phyloP scores from a whole-genome alignment of 371 early-diverging fungal species.

The Vairimorpha necatrix region DNA sequence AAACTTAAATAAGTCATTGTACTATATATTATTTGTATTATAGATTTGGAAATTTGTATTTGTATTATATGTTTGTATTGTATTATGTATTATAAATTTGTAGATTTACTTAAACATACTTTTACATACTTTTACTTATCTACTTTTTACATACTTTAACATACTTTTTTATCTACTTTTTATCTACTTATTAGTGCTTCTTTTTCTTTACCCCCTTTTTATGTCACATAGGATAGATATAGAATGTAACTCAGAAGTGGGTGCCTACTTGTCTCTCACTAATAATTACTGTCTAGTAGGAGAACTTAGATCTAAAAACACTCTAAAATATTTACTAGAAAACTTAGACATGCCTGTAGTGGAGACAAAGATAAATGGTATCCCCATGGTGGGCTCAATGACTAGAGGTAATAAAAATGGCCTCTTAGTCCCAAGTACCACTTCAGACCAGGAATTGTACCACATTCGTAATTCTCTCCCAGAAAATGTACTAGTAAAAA shows the following conservation, averaged over 20 bases:
- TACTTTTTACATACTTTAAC: too few relatives aligned
- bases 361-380: conserved; percentile 94
- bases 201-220: too few relatives aligned
- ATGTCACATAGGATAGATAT: conserved; percentile 68
- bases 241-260: conserved; percentile 96
- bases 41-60: too few relatives aligned
- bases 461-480: conserved; percentile 94
- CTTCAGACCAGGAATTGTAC: conserved; percentile 97
- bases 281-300: conserved; percentile 95
- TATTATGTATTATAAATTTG: too few relatives aligned
- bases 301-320: conserved; percentile 78
- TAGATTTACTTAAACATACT: too few relatives aligned
- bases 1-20: too few relatives aligned
- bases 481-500: conserved; percentile 82
- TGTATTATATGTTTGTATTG: too few relatives aligned
- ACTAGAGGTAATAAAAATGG: conserved; percentile 91
- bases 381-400: conserved; percentile 87
- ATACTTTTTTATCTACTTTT: too few relatives aligned
- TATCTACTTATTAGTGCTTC: too few relatives aligned
- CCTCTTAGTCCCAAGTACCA: conserved; percentile 85
- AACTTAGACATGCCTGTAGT: conserved; percentile 93
- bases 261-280: conserved; percentile 91
- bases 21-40: too few relatives aligned
- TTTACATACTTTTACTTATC: too few relatives aligned
- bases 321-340: conserved; percentile 67